These are phyloP conservation scores for Lagenidium giganteum DNA, from an alignment of 352 stramenopile species.

Conservation along the genomic window DNA sequence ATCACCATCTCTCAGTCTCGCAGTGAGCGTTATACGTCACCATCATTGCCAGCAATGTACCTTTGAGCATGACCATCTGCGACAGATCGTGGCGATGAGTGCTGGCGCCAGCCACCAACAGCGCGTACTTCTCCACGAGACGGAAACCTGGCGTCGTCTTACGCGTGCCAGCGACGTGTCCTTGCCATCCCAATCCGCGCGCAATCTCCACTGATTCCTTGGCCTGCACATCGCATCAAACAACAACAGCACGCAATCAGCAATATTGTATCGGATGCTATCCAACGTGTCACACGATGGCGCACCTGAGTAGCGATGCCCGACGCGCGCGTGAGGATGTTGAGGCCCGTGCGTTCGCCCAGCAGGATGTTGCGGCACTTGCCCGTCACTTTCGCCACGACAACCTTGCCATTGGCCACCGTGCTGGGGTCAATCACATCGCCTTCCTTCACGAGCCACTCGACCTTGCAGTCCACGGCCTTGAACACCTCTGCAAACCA, in stretches of 20 bases:
- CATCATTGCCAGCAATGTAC: constrained; percentile 7
- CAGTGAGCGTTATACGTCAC: not conserved
- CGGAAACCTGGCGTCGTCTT: constrained; percentile 99
- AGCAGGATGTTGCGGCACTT: constrained; percentile 92
- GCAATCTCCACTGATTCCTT: constrained; percentile 60
- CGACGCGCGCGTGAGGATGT: constrained; percentile 94
- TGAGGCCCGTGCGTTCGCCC: constrained; percentile 96
- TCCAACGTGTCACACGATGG: no score
- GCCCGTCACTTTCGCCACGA: constrained; percentile 93
- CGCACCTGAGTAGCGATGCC: constrained; percentile 94
- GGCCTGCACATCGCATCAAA: no score
- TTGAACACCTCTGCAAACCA: constrained; percentile 90
- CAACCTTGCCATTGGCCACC: constrained; percentile 70
- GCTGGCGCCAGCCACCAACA: constrained; percentile 93
- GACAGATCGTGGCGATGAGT: constrained; percentile 96
- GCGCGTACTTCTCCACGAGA: constrained; percentile 98
- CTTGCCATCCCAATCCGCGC: constrained; percentile 81
- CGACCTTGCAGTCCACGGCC: constrained; percentile 85
- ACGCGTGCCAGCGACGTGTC: constrained; percentile 94
- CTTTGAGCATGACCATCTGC: constrained; percentile 99
- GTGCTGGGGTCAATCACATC: constrained; percentile 35
- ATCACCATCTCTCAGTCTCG: not conserved
- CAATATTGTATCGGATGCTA: not conserved
- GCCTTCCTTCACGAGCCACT: constrained; percentile 87
- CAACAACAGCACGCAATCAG: not conserved